Conservation (phyloP, 2,329 filamentous ascomycete genomes). For the Paraphoma sp. region DNA sequence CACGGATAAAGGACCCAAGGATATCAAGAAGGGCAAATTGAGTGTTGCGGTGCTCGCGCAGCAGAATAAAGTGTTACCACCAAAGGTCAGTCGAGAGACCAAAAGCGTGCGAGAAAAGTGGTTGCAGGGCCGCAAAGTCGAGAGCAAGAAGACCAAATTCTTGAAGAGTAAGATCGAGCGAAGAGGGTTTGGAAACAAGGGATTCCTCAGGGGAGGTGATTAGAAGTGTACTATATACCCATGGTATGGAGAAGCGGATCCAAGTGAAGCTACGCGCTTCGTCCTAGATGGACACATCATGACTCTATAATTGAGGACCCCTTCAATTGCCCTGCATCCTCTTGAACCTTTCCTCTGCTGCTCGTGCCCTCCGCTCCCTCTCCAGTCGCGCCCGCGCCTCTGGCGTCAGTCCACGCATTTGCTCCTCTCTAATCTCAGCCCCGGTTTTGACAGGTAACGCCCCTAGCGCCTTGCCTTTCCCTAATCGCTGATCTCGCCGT, state of each 20-base stretch:
- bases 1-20: constrained; percentile 57
- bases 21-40: constrained; percentile 56
- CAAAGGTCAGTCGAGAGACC: constrained; percentile 50
- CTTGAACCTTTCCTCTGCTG: constrained; percentile 86
- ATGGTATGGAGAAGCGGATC: not conserved
- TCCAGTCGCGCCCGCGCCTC: constrained; percentile 87
- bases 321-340: constrained; percentile 45
- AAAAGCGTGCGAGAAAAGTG: constrained; percentile 49
- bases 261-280: not conserved
- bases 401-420: constrained; percentile 81
- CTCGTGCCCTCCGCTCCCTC: constrained; percentile 85
- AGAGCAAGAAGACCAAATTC: constrained; percentile 30
- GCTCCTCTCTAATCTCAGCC: constrained; percentile 82
- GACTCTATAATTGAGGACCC: too few species aligned
- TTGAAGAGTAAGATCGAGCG: constrained; percentile 39
- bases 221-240: constrained; percentile 2
- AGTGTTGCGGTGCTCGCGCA: constrained; percentile 58
- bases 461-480: constrained; percentile 61
- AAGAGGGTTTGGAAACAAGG: constrained; percentile 31
- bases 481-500: constrained; percentile 57
- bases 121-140: constrained; percentile 49
- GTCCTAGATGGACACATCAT: too few species aligned
- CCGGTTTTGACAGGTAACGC: constrained; percentile 71
- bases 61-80: constrained; percentile 50
- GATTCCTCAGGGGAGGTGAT: constrained; percentile 41